Percentiles rank a stretch among this genome's conserved stretches.
Conservation (phyloP, 1,284 basidiomycete species). For the Kalmanozyma brasiliensis region DNA sequence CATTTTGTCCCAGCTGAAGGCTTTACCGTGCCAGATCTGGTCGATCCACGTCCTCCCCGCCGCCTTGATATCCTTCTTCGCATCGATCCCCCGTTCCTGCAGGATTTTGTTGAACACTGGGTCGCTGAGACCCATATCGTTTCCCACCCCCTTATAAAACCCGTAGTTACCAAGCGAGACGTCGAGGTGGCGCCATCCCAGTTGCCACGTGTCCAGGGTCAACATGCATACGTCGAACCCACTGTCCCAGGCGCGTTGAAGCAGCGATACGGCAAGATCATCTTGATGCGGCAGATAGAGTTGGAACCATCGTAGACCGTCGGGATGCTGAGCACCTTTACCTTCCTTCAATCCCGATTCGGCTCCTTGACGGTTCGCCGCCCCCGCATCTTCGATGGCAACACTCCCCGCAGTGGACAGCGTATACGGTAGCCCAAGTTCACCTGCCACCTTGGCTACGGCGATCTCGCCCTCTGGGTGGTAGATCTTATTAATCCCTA, state of each 20-base stretch:
- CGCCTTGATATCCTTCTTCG: conserved; percentile 68
- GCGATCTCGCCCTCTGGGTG: conserved; percentile 77
- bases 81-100: conserved; percentile 47
- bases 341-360: conserved; percentile 6
- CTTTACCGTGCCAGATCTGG: conserved; percentile 74
- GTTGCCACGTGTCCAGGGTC: conserved; percentile 75
- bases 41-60: conserved; percentile 72
- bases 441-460: conserved; percentile 75
- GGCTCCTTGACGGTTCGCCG: conserved; percentile 72
- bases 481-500: conserved; percentile 79
- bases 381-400: conserved; percentile 78
- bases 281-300: conserved; percentile 76
- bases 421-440: conserved; percentile 76
- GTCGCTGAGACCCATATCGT: conserved; percentile 74
- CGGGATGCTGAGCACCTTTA: conserved; percentile 67
- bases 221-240: conserved; percentile 71
- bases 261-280: conserved; percentile 69
- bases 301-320: conserved; percentile 78
- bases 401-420: conserved; percentile 78
- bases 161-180: conserved; percentile 72
- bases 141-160: conserved; percentile 68
- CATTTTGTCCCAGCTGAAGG: conserved; percentile 73
- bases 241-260: conserved; percentile 71
- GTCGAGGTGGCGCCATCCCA: conserved; percentile 74
- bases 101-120: conserved; percentile 74